phyloP scores from a whole-genome alignment of 208 protist species.

The Trypanosomatidae sp. region DNA sequence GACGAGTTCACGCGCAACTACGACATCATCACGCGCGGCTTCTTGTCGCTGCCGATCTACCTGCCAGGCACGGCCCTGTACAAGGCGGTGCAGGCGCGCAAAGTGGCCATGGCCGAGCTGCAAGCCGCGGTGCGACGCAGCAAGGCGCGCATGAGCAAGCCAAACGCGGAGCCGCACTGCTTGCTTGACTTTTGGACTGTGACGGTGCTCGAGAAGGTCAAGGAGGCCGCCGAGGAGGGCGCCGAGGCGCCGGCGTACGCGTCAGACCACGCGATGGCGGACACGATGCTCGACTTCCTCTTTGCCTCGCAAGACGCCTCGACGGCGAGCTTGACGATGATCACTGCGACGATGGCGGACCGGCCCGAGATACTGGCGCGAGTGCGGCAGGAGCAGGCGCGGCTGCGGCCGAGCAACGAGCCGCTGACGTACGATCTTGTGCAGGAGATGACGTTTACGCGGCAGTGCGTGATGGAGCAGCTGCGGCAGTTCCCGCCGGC shows the following conservation, averaged over 20 bases:
- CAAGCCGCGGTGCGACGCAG: constrained; percentile 63
- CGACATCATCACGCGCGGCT: constrained; percentile 89
- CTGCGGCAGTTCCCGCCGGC: constrained; percentile 62
- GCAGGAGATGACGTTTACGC: constrained; percentile 83
- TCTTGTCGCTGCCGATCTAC: constrained; percentile 85
- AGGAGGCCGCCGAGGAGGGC: constrained; percentile 59
- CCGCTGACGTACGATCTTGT: constrained; percentile 70
- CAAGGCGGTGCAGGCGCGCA: constrained; percentile 81
- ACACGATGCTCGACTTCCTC: constrained; percentile 88
- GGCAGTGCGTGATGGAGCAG: constrained; percentile 77
- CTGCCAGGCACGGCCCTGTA: constrained; percentile 86
- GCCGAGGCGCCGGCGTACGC: constrained; percentile 51
- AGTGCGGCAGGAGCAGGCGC: constrained; percentile 80
- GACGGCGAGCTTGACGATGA: constrained; percentile 77
- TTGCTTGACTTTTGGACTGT: constrained; percentile 89
- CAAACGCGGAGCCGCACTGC: constrained; percentile 72
- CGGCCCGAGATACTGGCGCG: constrained; percentile 77
- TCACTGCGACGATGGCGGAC: constrained; percentile 80
- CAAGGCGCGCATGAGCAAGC: constrained; percentile 57
- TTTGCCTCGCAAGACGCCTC: constrained; percentile 89
- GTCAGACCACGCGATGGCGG: constrained; percentile 77
- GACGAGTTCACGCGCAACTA: constrained; percentile 86
- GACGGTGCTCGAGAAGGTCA: constrained; percentile 47
- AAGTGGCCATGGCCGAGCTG: constrained; percentile 73
- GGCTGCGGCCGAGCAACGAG: constrained; percentile 65